Base-by-base conservation (phyloP, 176 grass and related monocot species). In the Ensete ventricosum region DNA sequence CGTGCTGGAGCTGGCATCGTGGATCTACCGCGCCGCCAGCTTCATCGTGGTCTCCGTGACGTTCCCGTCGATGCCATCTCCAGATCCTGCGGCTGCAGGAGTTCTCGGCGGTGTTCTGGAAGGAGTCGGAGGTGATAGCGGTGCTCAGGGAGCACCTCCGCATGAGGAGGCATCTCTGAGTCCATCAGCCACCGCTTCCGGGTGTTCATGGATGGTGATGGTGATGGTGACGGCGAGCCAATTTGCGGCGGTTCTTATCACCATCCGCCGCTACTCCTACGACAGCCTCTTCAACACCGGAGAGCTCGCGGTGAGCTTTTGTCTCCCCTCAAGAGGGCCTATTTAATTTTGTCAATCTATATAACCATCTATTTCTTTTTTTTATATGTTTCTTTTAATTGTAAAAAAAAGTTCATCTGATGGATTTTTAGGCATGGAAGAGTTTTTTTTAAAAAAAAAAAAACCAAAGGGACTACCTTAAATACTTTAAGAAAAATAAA, bases 61-160 rank as follows among this genome's bases (percentile, higher is more conserved):
- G n/a, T 96, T 96, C 85, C 29, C 86, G 2, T 77, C 92, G 76
- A 96, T 96, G 89, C 86, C 70, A 96, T 77, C 92, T 96, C 43
- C 80, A 92, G 88, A 85, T 83, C 0, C 82, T 92, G 70, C 14
- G 92, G 48, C 86, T 96, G 64, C 86, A 92, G 82, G 89, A 90
- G 9, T 92, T 89, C 64, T 80, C 84, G 66, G 80, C 83, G 52
- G 86, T 92, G 6, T 85, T 89, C 64, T 77, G 83, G 1, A 86
- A 85, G 0, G 65, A 84, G 9, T 57, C 64, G 12, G 84, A 72
- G 2, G 80, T 89, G 21, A 82, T 85, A 4, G 14, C 14, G 26
- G 88, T 96, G 26, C 87, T 96, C 17, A 21, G 74, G 62, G 92
- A 89, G 81, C 92, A 96, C 80, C 80, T 96, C 81, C 85, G 91